Base-by-base conservation (phyloP, 2,329 filamentous ascomycete genomes). In the Leptodontidium sp. region DNA sequence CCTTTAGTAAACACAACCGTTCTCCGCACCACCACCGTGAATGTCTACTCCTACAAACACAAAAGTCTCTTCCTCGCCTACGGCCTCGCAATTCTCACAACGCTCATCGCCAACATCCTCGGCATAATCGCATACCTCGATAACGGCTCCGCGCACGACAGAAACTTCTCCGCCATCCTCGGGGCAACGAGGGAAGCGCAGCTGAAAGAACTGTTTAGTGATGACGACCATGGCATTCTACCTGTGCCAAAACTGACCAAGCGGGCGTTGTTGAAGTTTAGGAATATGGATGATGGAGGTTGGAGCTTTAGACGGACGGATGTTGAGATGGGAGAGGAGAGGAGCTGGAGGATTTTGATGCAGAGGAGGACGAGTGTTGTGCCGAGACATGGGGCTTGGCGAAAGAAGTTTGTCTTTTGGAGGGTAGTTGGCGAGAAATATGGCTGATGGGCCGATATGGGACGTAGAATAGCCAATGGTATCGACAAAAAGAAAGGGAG, bases 151-250 rank as follows among this genome's bases (percentile, higher is more conserved):
- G 50, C 66, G 0, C 71, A 75, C 53, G 69, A 68, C 17, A 73
- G 66, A 32, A 52, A 45, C 15, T 75, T 75, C 68, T 74, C 72
- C 5, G 68, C 73, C 0, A 69, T 75, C 7, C 8, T 75, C 1
- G 67, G 62, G 5, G 67, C 68, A 0, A 75, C 72, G 1, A 61
- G 73, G 17, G 70, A 73, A 21, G 15, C 38, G 7, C 45, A 53
- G 17, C 63, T 74, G 6, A 57, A 64, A 26, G 63, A 57, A 11
- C 21, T 72, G 7, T 66, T 68, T 17, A 43, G 40, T 14, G 66
- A 64, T 11, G 57, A 69, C 24, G 66, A 64, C 12, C 49, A 67
- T 32, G 71, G 70, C 4, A 64, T 47, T 1, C 24, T 69, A 40
- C 71, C 71, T 43, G 29, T 73, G 26, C 66, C 64, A 12, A 58